Evolutionary conservation across 441 rosid genomes (phyloP), one percentile per base, ranked within the genome.

Genomic region (Arabidopsis hybrid): DNA sequence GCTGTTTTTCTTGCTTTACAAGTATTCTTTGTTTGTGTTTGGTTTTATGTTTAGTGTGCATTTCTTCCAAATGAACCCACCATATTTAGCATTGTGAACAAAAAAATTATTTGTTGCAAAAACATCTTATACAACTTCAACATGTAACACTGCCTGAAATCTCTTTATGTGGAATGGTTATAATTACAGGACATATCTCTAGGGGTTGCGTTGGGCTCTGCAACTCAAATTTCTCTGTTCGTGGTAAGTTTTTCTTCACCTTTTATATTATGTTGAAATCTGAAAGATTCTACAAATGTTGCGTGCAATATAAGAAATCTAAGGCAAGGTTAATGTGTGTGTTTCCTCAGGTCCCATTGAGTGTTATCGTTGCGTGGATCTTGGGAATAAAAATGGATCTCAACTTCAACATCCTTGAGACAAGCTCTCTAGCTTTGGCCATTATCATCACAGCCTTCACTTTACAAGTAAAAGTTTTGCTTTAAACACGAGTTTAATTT

Each of bases 371-470:
- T 26, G 78, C 95, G 43, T 95, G 98, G 98, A 87, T 83, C 12
- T 50, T 91, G 72, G 98, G 92, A n/a, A 79, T 86, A 39, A 55
- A 80, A 7, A 95, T 93, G 99, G 97, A 95, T 76, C 96, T 95
- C 40, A 89, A 81, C 63, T 91, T 95, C 84, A 88, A 86, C 81
- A 80, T 86, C 66, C 80, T 92, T 21, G 99, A 95, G 80, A 95
- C 98, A 7, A 87, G 93, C 16, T 85, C 88, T 38, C 91, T 95
- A 52, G 96, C 96, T 8, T 51, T 95, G n/a, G 58, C 98, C 17
- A 85, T 91, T 10, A 73, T 91, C 29, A 83, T 75, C 53, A 82
- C 87, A 42, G 91, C 93, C 76, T 89, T 95, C 88, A 79, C 96
- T 69, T 77, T 95, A 76, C 97, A 92, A 89, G 98, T 83, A 79